Evolutionary conservation across 108 stramenopile genomes (phyloP).

Genomic region (Poteriospumella lacustris): DNA sequence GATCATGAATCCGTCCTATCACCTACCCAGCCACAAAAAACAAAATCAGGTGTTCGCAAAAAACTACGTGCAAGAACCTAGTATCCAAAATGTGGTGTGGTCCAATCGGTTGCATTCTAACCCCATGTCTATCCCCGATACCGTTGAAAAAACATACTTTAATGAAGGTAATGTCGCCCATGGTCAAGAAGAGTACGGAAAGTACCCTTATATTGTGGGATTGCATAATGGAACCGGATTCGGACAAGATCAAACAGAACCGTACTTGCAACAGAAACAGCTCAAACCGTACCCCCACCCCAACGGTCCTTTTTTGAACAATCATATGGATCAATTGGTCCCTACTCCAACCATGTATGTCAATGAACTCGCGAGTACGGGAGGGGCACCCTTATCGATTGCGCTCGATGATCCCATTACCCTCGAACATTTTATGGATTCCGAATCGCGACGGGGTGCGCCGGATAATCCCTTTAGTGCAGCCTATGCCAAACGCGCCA

Average conservation of each 20-base stretch:
- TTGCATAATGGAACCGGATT: slow-evolving; percentile 7
- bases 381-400: slow-evolving; percentile 6
- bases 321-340: slow-evolving; percentile 8
- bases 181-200: slow-evolving; percentile 7
- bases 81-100: slow-evolving; percentile 7
- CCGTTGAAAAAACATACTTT: slow-evolving; percentile 8
- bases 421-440: slow-evolving; percentile 8
- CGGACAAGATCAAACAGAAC: slow-evolving; percentile 7
- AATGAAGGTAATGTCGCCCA: slow-evolving; percentile 7
- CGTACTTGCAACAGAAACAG: slow-evolving; percentile 7
- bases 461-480: slow-evolving; percentile 6
- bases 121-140: slow-evolving; percentile 6
- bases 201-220: slow-evolving; percentile 7
- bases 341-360: slow-evolving; percentile 7
- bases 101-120: slow-evolving; percentile 7
- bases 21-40: slow-evolving; percentile 7
- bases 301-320: slow-evolving; percentile 7
- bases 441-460: slow-evolving; percentile 5
- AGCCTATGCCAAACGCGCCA: slow-evolving; percentile 6
- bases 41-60: slow-evolving; percentile 7
- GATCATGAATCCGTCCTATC: slow-evolving; percentile 7
- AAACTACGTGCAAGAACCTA: slow-evolving; percentile 7
- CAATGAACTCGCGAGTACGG: slow-evolving; percentile 6
- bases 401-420: slow-evolving; percentile 6
- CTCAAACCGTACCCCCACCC: slow-evolving; percentile 5